Conservation (phyloP, 2,329 filamentous ascomycete species). For the Samsoniella hepiali region DNA sequence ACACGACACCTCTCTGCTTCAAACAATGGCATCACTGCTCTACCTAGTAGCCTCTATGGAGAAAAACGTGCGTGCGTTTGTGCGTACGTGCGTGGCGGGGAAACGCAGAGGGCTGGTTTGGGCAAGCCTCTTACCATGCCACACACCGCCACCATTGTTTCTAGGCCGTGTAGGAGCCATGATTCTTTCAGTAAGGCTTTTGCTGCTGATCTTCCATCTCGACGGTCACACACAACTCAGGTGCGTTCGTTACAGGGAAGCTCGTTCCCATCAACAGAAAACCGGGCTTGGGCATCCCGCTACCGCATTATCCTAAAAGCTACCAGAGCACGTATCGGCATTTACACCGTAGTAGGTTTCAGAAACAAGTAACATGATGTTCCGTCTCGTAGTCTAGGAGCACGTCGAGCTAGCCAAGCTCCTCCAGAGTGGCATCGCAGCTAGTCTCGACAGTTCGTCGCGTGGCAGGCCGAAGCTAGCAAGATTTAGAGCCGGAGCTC, state of each 20-base stretch:
- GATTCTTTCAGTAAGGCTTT: neutral
- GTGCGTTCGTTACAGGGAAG: neutral
- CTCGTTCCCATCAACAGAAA: neutral
- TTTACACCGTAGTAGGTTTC: constrained; percentile 9
- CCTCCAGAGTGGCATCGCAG: constrained; percentile 1
- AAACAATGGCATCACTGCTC: neutral
- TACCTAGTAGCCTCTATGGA: neutral
- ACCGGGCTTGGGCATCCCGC: neutral
- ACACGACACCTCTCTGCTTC: neutral
- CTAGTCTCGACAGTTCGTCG: neutral
- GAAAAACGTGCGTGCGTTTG: neutral
- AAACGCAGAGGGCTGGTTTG: neutral
- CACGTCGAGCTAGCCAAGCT: neutral
- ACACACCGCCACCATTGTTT: neutral
- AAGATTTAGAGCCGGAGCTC: neutral
- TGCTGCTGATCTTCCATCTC: neutral
- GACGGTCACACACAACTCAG: neutral
- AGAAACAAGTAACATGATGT: neutral
- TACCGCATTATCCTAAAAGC: neutral
- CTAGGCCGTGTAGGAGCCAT: neutral
- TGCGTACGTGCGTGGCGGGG: neutral
- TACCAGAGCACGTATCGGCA: neutral
- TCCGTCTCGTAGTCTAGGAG: neutral
- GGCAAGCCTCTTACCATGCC: neutral
- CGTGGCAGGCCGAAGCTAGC: constrained; percentile 7